Evolutionary conservation across 139 green algal species (phyloP).

Genomic region (Mesostigma viride): DNA sequence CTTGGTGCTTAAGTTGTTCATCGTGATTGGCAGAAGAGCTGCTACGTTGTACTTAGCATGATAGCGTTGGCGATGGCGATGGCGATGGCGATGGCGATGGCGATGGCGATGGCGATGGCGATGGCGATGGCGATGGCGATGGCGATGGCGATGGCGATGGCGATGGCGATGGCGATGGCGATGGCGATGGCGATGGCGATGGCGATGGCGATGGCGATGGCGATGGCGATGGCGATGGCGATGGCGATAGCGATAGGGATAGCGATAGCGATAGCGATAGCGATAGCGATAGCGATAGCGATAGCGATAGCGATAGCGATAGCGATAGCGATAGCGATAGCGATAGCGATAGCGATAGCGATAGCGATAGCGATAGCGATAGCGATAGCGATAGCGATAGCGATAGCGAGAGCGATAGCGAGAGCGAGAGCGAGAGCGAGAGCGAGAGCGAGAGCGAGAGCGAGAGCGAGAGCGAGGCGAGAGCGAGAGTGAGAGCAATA

Average conservation of each 20-base stretch:
- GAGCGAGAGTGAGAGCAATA: slow-evolving; percentile 2
- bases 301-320: not conserved
- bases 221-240: slow-evolving; percentile 6
- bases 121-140: slow-evolving; percentile 7
- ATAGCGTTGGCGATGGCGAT: slow-evolving; percentile 15
- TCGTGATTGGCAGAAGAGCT: not conserved
- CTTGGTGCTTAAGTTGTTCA: too few relatives aligned
- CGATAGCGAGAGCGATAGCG: too few relatives aligned
- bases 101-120: slow-evolving; percentile 3
- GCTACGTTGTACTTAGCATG: not conserved
- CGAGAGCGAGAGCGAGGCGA: too few relatives aligned
- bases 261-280: slow-evolving; percentile 8
- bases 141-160: slow-evolving; percentile 11
- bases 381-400: too few relatives aligned
- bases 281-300: not conserved
- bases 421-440: too few relatives aligned
- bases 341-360: slow-evolving; percentile 10
- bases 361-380: slow-evolving; percentile 14
- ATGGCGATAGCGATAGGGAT: not conserved
- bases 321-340: too few relatives aligned
- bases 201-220: slow-evolving; percentile 13
- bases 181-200: slow-evolving; percentile 13
- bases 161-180: slow-evolving; percentile 14
- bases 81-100: slow-evolving; percentile 7
- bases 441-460: too few relatives aligned